Conservation (phyloP, 2,329 filamentous ascomycete genomes). For the Clarireedia paspali region DNA sequence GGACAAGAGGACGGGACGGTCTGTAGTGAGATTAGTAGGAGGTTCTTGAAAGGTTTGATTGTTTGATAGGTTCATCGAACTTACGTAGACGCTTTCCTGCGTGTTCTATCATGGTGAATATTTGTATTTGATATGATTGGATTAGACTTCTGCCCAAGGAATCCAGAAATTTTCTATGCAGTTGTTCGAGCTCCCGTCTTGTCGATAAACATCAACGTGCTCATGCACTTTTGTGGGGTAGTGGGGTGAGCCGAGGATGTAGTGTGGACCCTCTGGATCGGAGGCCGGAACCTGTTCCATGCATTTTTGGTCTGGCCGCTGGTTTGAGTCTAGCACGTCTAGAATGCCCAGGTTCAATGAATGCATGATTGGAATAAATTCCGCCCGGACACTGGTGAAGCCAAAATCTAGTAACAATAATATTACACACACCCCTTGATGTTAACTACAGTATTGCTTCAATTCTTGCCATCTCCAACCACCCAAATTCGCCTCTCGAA, state of each 20-base stretch:
- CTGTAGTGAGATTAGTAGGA: conserved; percentile 4
- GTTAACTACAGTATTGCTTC: conserved; percentile 27
- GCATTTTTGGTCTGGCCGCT: neutral
- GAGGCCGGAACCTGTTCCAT: neutral
- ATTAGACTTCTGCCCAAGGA: no score
- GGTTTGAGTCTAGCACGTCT: neutral
- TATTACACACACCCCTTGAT: neutral
- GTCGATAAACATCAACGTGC: no score
- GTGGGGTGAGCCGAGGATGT: conserved; percentile 5
- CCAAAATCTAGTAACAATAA: neutral
- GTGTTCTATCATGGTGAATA: neutral
- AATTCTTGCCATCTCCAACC: conserved; percentile 46
- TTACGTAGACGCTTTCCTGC: conserved; percentile 4
- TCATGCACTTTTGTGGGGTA: conserved; percentile 1
- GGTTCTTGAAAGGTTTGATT: neutral
- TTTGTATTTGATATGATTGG: neutral
- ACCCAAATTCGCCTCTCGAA: conserved; percentile 38
- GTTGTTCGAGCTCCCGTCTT: no score
- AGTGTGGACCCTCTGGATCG: neutral
- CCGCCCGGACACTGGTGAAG: no score
- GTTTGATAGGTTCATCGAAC: neutral
- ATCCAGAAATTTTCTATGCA: no score
- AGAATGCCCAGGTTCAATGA: neutral
- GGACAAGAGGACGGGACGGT: conserved; percentile 19
- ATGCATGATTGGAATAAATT: neutral